Conservation (phyloP, 2,329 filamentous ascomycete species). For the Colletotrichum sansevieriae region DNA sequence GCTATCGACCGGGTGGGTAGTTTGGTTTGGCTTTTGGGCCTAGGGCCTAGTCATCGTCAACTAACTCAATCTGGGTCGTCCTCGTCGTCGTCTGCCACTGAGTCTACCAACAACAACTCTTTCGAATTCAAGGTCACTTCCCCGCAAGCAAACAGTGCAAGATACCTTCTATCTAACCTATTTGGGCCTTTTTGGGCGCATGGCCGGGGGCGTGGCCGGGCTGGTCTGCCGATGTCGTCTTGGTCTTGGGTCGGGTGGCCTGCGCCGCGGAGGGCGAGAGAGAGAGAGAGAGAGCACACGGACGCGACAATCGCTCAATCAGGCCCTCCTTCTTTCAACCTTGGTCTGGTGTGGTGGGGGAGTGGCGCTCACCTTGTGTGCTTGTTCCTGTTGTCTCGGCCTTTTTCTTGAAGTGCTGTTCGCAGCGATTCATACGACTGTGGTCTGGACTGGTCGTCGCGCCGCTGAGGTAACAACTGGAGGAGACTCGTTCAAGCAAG, state of each 20-base stretch:
- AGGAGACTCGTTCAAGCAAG: neutral
- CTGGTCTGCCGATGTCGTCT: slow-evolving; percentile 23
- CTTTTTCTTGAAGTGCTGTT: slow-evolving; percentile 10
- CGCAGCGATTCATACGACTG: slow-evolving; percentile 9
- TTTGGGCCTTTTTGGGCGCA: slow-evolving; percentile 24
- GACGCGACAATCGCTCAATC: slow-evolving; percentile 18
- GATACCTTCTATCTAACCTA: slow-evolving; percentile 19
- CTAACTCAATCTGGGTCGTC: slow-evolving; percentile 1
- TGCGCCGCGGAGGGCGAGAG: neutral
- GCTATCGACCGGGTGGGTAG: slow-evolving; percentile 1
- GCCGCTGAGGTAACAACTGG: slow-evolving; percentile 22
- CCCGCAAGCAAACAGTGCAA: slow-evolving; percentile 30
- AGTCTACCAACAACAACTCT: neutral
- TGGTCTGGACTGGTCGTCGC: slow-evolving; percentile 30
- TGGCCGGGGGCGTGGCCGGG: slow-evolving; percentile 21
- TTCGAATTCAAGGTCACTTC: slow-evolving; percentile 15
- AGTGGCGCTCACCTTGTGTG: neutral
- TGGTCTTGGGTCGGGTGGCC: slow-evolving; percentile 1
- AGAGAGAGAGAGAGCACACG: neutral
- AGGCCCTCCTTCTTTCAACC: slow-evolving; percentile 2
- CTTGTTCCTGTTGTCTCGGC: slow-evolving; percentile 5
- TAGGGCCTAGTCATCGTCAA: neutral
- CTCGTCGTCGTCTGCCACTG: neutral
- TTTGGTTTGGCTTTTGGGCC: slow-evolving; percentile 9
- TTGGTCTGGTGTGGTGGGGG: slow-evolving; percentile 16